Base-by-base conservation (phyloP, 2,329 filamentous ascomycete genomes). In the Sporothrix pallida region DNA sequence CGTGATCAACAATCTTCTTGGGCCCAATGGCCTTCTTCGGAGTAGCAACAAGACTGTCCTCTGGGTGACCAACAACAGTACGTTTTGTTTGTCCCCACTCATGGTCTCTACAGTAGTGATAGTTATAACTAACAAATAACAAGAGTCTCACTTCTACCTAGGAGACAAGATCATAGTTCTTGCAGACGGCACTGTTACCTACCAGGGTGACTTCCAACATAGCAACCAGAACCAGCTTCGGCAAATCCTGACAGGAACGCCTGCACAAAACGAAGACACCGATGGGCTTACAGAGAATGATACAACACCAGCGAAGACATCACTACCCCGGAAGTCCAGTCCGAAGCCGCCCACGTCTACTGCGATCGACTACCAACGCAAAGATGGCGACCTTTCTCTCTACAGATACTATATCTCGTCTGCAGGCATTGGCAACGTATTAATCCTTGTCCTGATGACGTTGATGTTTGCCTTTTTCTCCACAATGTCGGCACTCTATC, bases 81-180 rank as follows among this genome's bases (percentile, higher is more conserved):
- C 65, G 77, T 62, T 37, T 37, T 37, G 31, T 7, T 37, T 37
- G 4, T 37, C 31, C 5, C 4, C 7, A 37, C 31, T 7, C 31
- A 5, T 37, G 31, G 4, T 37, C 4, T 37, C 5, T 37, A 7
- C 31, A 37, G 23, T 26, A 37, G 31, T 37, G 31, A 37, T 5
- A 37, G 31, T 52, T 52, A 15, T 8, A 8, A 60, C n/a, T 50
- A 13, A 62, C 56, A 6, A 31, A 20, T 56, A 15, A 3, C 20
- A 50, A 56, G 26, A 67, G 5, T 60, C 69, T 5, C 79, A 82
- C 70, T 83, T 86, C 13, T 77, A 80, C 20, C 75, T 83, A 6
- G 83, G 82, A 9, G 83, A 86, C 76, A 78, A 83, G 6, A 78
- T 87, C 12, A 75, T 86, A 17, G 77, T 84, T 3, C 80, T 87